Evolutionary conservation across 805 yeast species (phyloP).

Genomic region (Ogataea nakhonphanomensis): DNA sequence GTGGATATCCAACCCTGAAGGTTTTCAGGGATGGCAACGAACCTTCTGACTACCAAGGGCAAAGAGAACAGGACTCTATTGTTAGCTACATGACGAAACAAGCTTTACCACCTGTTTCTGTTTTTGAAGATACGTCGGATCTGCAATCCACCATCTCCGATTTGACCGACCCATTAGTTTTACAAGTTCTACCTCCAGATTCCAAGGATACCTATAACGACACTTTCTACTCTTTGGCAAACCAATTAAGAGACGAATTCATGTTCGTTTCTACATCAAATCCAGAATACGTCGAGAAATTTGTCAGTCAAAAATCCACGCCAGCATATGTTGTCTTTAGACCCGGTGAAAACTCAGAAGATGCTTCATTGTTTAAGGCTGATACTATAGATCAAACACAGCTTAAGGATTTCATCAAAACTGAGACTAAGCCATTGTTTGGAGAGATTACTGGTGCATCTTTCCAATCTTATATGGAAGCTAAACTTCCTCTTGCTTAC

Average conservation of each 20-base stretch:
- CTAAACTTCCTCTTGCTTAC: conserved; percentile 80
- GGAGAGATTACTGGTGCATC: conserved; percentile 85
- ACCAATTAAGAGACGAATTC: conserved; percentile 57
- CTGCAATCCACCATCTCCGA: conserved; percentile 49
- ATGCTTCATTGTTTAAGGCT: conserved; percentile 43
- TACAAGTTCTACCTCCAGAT: conserved; percentile 44
- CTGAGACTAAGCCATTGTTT: conserved; percentile 74
- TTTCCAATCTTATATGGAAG: conserved; percentile 67
- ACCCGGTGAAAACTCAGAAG: conserved; percentile 44
- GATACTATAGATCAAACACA: conserved; percentile 34
- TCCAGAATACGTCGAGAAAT: conserved; percentile 34
- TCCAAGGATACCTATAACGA: conserved; percentile 41
- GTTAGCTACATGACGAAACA: conserved; percentile 76
- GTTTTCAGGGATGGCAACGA: conserved; percentile 56
- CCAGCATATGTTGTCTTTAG: conserved; percentile 46
- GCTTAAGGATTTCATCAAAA: conserved; percentile 47
- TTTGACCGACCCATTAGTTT: conserved; percentile 47
- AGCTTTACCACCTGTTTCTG: conserved; percentile 70
- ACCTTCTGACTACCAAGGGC: conserved; percentile 73
- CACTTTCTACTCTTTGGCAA: conserved; percentile 64
- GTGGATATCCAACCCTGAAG: conserved; percentile 84
- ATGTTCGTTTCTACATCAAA: conserved; percentile 52
- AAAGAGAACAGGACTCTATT: conserved; percentile 78
- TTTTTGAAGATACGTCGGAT: conserved; percentile 43
- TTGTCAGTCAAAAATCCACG: conserved; percentile 31